Conservation (phyloP, 1,284 basidiomycete species). For the Pseudozyma thailandica region DNA sequence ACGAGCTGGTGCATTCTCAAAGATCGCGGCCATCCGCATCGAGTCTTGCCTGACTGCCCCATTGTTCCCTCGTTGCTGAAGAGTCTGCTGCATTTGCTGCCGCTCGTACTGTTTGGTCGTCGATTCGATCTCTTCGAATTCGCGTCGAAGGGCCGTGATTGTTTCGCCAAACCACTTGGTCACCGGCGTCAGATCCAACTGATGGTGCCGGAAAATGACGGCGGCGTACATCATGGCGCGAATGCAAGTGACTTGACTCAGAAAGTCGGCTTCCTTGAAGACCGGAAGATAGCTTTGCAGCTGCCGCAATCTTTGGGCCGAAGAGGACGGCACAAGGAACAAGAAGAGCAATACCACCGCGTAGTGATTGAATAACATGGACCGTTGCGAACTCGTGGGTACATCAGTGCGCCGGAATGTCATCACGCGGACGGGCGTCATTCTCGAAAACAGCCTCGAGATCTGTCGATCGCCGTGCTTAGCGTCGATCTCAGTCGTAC, state of each 20-base stretch:
- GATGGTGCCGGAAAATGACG: slow-evolving; percentile 76
- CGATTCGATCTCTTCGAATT: slow-evolving; percentile 70
- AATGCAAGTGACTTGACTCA: slow-evolving; percentile 79
- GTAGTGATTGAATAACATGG: slow-evolving; percentile 87
- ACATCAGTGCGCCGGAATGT: slow-evolving; percentile 49
- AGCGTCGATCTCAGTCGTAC: slow-evolving; percentile 18
- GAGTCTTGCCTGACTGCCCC: slow-evolving; percentile 2
- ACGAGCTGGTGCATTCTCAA: slow-evolving; percentile 37
- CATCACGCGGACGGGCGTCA: slow-evolving; percentile 80
- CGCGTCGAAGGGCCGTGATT: slow-evolving; percentile 74
- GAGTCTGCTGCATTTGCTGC: slow-evolving; percentile 27
- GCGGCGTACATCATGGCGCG: slow-evolving; percentile 82
- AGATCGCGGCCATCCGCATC: slow-evolving; percentile 27
- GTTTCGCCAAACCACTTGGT: slow-evolving; percentile 79
- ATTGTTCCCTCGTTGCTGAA: slow-evolving; percentile 7
- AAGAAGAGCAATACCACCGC: slow-evolving; percentile 81
- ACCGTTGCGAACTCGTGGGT: slow-evolving; percentile 75
- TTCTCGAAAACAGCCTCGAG: slow-evolving; percentile 81
- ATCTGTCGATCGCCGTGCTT: slow-evolving; percentile 69
- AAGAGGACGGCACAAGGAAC: slow-evolving; percentile 76
- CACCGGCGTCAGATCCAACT: slow-evolving; percentile 73
- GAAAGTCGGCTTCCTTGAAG: slow-evolving; percentile 77
- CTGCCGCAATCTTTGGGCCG: slow-evolving; percentile 74
- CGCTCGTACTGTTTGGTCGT: slow-evolving; percentile 26
- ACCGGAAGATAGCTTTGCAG: slow-evolving; percentile 75